Percentiles rank a stretch among this genome's conserved stretches.
These are phyloP conservation scores for Pichia sp. DNA, from an alignment of 1,139 yeast species.

Conservation along the genomic window DNA sequence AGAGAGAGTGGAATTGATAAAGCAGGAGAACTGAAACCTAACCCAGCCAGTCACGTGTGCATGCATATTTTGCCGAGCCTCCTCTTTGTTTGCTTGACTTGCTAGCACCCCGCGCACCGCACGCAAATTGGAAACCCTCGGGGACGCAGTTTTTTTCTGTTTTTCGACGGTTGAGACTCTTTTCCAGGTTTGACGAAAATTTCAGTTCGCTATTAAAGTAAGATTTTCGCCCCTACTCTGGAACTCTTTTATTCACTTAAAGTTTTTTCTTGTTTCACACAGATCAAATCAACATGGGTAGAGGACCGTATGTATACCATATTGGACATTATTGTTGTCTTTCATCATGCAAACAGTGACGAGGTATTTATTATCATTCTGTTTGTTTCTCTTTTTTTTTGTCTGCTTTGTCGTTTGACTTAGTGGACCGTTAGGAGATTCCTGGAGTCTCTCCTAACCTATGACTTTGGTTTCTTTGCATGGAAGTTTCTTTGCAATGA, in stretches of 20 bases:
- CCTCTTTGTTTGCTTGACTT: background rate
- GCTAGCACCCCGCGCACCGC: slow-evolving; percentile 4
- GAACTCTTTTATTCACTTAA: background rate
- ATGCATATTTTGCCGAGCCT: no score
- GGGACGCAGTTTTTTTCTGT: slow-evolving; percentile 9
- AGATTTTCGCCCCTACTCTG: background rate
- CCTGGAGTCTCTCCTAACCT: slow-evolving; percentile 12
- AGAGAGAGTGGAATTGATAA: slow-evolving; percentile 31
- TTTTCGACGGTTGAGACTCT: no score
- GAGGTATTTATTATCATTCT: slow-evolving; percentile 6
- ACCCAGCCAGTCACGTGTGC: no score
- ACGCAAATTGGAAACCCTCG: background rate
- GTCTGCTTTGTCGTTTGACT: background rate
- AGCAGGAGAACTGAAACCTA: no score
- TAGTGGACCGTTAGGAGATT: slow-evolving; percentile 3
- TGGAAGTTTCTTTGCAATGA: background rate
- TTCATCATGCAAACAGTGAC: background rate
- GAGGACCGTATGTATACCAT: slow-evolving; percentile 74
- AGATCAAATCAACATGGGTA: slow-evolving; percentile 58
- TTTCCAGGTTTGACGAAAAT: no score
- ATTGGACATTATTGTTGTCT: background rate
- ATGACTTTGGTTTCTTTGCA: slow-evolving; percentile 5
- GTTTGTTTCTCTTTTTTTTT: slow-evolving; percentile 6
- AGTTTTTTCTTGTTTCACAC: background rate
- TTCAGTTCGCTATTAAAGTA: no score